These are phyloP conservation scores for Psidium friedrichsthalianum DNA, from an alignment of 345 rosid genomes.

Conservation along the genomic window DNA sequence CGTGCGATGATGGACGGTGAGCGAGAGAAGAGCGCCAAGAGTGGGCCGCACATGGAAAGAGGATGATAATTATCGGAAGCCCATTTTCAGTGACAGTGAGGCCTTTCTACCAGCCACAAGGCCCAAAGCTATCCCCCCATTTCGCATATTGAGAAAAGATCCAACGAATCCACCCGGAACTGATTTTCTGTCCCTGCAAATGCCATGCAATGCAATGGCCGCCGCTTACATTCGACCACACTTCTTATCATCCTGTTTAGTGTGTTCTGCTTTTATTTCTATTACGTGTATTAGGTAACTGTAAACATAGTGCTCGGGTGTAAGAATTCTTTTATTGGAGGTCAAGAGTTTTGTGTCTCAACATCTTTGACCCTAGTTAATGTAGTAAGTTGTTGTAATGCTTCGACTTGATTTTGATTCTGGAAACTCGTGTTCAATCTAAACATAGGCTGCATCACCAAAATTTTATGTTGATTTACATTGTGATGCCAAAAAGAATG, in stretches of 20 bases:
- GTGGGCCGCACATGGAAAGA: not conserved
- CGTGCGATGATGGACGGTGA: not conserved
- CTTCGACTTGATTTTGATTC: not conserved
- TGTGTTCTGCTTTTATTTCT: not conserved
- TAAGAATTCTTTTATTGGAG: not conserved
- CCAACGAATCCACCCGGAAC: not conserved
- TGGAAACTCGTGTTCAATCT: not conserved
- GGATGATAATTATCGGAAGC: not conserved
- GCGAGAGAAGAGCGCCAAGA: not conserved
- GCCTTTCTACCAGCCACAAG: not conserved
- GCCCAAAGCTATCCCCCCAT: not conserved
- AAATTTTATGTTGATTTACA: not conserved
- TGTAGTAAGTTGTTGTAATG: not conserved
- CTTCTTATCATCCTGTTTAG: not conserved
- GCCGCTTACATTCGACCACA: too few species aligned
- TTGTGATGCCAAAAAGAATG: not conserved
- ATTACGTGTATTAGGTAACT: not conserved
- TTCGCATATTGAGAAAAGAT: not conserved
- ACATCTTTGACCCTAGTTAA: not conserved
- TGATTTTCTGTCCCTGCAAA: not conserved
- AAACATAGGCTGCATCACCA: not conserved
- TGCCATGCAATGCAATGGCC: not conserved
- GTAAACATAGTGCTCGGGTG: not conserved
- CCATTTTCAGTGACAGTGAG: not conserved
- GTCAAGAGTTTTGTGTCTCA: not conserved